phyloP scores from a whole-genome alignment of 2,329 filamentous ascomycete genomes.

The Graphium sp. region DNA sequence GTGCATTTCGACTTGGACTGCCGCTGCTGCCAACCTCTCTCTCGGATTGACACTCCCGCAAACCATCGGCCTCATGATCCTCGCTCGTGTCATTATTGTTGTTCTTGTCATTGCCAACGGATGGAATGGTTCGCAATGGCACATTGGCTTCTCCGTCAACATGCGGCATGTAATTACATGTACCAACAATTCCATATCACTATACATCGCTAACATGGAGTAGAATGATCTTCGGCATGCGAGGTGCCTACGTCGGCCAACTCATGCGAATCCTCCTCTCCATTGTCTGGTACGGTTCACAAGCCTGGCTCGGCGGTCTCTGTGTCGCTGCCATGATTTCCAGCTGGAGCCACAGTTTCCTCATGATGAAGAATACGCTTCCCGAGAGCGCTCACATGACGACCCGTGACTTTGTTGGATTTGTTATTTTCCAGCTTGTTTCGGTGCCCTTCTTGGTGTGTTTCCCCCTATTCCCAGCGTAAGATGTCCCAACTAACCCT shows the following conservation, averaged over 20 bases:
- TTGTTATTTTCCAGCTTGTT: conserved; percentile 31
- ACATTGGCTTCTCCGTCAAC: conserved; percentile 21
- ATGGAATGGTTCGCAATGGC: conserved; percentile 29
- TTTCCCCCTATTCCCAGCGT: too few species aligned
- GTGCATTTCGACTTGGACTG: conserved; percentile 8
- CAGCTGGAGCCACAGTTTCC: conserved; percentile 26
- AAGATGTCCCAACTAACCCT: too few species aligned
- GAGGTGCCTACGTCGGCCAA: conserved; percentile 28
- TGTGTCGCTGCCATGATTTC: conserved; percentile 18
- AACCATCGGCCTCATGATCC: conserved; percentile 8
- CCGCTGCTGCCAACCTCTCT: conserved; percentile 6
- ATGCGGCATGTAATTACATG: background rate
- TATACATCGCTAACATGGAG: background rate
- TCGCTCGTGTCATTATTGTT: conserved; percentile 7
- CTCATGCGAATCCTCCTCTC: conserved; percentile 27
- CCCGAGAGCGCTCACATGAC: conserved; percentile 18
- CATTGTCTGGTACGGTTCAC: conserved; percentile 30
- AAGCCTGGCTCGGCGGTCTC: conserved; percentile 14
- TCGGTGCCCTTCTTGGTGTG: conserved; percentile 29
- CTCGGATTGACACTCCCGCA: conserved; percentile 8
- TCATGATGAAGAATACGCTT: conserved; percentile 24
- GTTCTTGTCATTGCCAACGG: conserved; percentile 13
- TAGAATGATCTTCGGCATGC: conserved; percentile 16
- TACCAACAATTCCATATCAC: too few species aligned
- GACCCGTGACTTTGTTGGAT: conserved; percentile 26